Evolutionary conservation across 129 eudicot genomes (phyloP).

Genomic region (Escallonia rubra): DNA sequence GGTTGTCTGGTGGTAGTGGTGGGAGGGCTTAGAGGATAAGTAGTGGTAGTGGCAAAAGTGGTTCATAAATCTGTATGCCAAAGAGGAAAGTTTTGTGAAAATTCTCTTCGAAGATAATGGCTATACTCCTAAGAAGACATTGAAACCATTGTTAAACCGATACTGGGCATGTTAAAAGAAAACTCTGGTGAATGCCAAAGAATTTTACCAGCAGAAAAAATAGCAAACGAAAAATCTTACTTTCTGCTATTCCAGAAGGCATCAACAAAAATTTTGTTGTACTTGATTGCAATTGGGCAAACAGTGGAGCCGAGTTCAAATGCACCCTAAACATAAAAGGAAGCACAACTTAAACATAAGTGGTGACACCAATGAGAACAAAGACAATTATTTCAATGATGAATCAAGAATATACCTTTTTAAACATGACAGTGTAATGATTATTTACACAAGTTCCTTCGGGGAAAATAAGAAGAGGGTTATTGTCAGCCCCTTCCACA

Average conservation of each 20-base stretch:
- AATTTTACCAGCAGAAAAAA: background rate
- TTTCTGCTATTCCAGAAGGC: slow-evolving; percentile 99
- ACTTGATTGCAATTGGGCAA: slow-evolving; percentile 93
- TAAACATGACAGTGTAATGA: slow-evolving; percentile 91
- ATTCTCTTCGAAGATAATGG: no score
- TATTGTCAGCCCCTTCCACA: slow-evolving; percentile 87
- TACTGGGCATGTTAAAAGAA: no score
- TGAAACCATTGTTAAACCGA: no score
- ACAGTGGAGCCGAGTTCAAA: slow-evolving; percentile 95
- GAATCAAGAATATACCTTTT: slow-evolving; percentile 42
- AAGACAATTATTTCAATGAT: slow-evolving; percentile 3
- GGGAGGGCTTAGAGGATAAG: no score
- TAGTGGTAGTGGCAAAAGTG: no score
- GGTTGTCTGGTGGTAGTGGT: no score
- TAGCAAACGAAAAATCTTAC: slow-evolving; percentile 37
- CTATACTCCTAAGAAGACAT: no score
- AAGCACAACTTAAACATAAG: background rate
- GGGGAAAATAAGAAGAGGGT: slow-evolving; percentile 97
- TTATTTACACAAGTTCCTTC: slow-evolving; percentile 99
- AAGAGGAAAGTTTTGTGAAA: no score
- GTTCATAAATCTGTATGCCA: no score
- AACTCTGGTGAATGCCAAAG: no score
- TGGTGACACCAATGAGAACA: background rate
- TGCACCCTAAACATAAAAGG: slow-evolving; percentile 58
- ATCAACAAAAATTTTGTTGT: slow-evolving; percentile 94